Conservation (phyloP, 768 basidiomycete species). For the Rhodotorula babjevae region DNA sequence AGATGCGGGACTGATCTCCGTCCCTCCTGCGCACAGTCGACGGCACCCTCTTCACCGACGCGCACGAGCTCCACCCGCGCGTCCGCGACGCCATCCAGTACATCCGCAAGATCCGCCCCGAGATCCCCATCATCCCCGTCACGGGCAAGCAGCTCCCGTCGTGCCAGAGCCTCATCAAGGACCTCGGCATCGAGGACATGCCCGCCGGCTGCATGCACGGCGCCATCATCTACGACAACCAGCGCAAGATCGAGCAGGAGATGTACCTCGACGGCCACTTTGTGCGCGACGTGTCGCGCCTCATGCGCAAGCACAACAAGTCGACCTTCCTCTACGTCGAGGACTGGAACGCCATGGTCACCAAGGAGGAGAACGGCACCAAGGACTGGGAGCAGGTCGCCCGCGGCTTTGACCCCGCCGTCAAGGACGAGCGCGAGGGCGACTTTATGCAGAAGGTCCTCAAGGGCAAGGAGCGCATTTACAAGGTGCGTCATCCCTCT, state of each 20-base stretch:
- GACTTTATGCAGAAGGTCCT: slow-evolving; percentile 37
- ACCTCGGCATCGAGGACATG: slow-evolving; percentile 25
- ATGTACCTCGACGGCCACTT: slow-evolving; percentile 35
- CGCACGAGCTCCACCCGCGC: slow-evolving; percentile 39
- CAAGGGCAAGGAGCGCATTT: slow-evolving; percentile 31
- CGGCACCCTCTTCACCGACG: slow-evolving; percentile 40
- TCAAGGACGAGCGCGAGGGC: slow-evolving; percentile 34
- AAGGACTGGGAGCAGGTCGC: slow-evolving; percentile 39
- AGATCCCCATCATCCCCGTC: slow-evolving; percentile 40
- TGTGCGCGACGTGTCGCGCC: slow-evolving; percentile 33
- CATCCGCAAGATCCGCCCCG: slow-evolving; percentile 36
- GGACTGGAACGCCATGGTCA: slow-evolving; percentile 40
- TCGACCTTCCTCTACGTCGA: slow-evolving; percentile 40
- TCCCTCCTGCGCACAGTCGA: slow-evolving; percentile 7
- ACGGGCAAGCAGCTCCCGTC: slow-evolving; percentile 40
- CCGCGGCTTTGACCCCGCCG: slow-evolving; percentile 39
- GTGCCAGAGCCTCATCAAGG: slow-evolving; percentile 30
- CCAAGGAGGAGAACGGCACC: slow-evolving; percentile 38
- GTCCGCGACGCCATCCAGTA: slow-evolving; percentile 35
- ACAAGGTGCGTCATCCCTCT: slow-evolving; percentile 15
- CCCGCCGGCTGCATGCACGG: slow-evolving; percentile 39
- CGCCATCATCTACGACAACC: slow-evolving; percentile 40
- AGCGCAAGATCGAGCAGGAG: slow-evolving; percentile 36
- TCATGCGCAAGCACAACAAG: slow-evolving; percentile 41
- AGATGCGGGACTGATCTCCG: neutral